Evolutionary conservation across 2,329 filamentous ascomycete genomes (phyloP).

Genomic region (Clonostachys solani): DNA sequence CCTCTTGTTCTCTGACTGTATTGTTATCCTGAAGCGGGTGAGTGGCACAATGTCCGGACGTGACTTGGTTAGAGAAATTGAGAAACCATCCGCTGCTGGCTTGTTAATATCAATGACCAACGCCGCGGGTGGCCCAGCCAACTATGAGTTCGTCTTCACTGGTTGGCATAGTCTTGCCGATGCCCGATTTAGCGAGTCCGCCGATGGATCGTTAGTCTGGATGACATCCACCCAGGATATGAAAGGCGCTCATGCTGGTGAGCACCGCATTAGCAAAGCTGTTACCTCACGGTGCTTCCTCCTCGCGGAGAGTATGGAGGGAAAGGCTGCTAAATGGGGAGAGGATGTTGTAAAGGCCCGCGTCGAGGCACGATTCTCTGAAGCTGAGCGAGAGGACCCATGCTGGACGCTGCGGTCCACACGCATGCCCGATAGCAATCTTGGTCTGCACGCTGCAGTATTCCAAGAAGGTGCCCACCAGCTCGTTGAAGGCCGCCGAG

Average conservation of each 20-base stretch:
- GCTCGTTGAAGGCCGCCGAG: conserved; percentile 58
- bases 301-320: conserved; percentile 72
- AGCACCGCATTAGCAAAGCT: conserved; percentile 34
- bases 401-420: conserved; percentile 77
- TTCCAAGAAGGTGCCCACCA: conserved; percentile 66
- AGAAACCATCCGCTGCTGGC: conserved; percentile 67
- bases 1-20: conserved; percentile 77
- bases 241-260: conserved; percentile 45
- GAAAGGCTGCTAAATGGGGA: conserved; percentile 68
- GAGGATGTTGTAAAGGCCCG: conserved; percentile 86
- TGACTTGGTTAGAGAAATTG: conserved; percentile 77
- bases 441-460: conserved; percentile 61
- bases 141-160: conserved; percentile 70
- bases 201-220: conserved; percentile 61
- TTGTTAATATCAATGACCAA: conserved; percentile 62
- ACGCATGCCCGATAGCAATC: conserved; percentile 54
- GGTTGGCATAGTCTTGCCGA: conserved; percentile 68
- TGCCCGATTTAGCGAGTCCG: conserved; percentile 69
- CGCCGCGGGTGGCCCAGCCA: conserved; percentile 53
- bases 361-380: conserved; percentile 79
- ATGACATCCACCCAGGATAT: conserved; percentile 62
- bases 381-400: conserved; percentile 75
- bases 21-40: conserved; percentile 73
- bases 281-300: conserved; percentile 65
- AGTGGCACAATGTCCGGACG: conserved; percentile 63